Base-by-base conservation (phyloP, 129 eudicot species). In the Pseudognaphalium luteoalbum region DNA sequence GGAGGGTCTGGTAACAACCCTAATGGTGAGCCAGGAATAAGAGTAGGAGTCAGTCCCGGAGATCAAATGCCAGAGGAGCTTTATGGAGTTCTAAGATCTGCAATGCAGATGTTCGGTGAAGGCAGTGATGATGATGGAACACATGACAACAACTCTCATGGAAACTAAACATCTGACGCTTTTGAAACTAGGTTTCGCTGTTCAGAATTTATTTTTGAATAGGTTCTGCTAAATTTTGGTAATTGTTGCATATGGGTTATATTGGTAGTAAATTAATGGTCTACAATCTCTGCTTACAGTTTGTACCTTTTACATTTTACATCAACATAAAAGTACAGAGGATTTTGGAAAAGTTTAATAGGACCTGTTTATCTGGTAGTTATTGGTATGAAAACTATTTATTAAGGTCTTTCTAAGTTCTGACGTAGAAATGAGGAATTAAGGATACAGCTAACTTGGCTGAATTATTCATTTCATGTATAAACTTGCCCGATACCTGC, bases 101-200 rank as follows among this genome's bases (percentile, higher is more conserved):
- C 86, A 76, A 77, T 88, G 88, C 82, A 88, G 61, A 86, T 90
- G 93, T 88, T 88, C 52, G 65, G 89, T 1, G 89, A 39, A 1
- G 34, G 34, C 3, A 32, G 4, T 10, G 85, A 83, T 86, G 71
- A 39, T 14, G 52, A 44, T 14, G 52, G 52, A 44, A 12, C 52
- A 87, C 74, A 41, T 5, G 20, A 56, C 21, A 56, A 57, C 63
- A 56, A 57, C 63, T 22, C 83, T 15, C 65, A 79, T 73, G 89
- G 28, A 19, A 57, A 57, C 63, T 57, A 19, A 57, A 57, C 20
- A 39, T 12, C 47, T 39, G 47, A 44, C 52, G 17, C 52, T 44
- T 44, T 2, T 44, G 52, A 44, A 44, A 44, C 52, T 44, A 44
- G 52, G 52, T 44, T 44, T 44, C 17, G 52, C 12, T 44, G 52